These are phyloP conservation scores for Hypsizygus ulmarius DNA, from an alignment of 1,284 basidiomycete genomes.

Conservation along the genomic window DNA sequence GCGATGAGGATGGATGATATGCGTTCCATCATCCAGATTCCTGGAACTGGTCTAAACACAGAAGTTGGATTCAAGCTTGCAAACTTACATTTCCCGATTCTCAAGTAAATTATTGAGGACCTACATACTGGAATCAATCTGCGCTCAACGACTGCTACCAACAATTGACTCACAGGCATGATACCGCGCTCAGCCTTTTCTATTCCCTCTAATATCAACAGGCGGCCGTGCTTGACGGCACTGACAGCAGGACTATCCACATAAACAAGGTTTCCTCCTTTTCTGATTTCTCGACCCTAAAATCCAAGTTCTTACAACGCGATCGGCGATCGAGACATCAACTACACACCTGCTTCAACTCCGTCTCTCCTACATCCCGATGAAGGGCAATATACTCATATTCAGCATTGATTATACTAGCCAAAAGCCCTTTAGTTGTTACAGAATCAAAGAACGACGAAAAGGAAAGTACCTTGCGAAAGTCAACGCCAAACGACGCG, in stretches of 20 bases:
- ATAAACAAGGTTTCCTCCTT: constrained; percentile 58
- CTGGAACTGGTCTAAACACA: constrained; percentile 27
- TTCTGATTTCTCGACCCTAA: constrained; percentile 59
- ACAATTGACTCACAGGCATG: constrained; percentile 39
- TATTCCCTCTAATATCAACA: constrained; percentile 67
- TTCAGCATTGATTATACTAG: constrained; percentile 59
- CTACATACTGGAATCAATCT: constrained; percentile 24
- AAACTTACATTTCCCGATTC: constrained; percentile 59
- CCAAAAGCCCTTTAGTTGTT: background rate
- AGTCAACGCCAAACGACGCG: constrained; percentile 55
- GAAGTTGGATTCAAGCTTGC: background rate
- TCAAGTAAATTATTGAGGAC: constrained; percentile 66
- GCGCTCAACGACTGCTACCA: background rate
- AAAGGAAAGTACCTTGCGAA: constrained; percentile 50
- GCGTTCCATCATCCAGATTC: constrained; percentile 69
- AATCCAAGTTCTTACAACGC: background rate
- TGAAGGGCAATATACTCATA: constrained; percentile 66
- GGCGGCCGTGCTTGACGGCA: constrained; percentile 61
- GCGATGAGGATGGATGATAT: constrained; percentile 65
- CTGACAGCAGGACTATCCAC: constrained; percentile 64
- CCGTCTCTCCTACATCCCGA: constrained; percentile 67
- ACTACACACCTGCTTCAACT: constrained; percentile 52
- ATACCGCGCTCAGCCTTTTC: constrained; percentile 69
- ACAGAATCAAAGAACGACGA: background rate
- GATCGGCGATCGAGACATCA: background rate